Evolutionary conservation across 2,329 filamentous ascomycete genomes (phyloP).

Genomic region (Chalaropsis ovoidea): DNA sequence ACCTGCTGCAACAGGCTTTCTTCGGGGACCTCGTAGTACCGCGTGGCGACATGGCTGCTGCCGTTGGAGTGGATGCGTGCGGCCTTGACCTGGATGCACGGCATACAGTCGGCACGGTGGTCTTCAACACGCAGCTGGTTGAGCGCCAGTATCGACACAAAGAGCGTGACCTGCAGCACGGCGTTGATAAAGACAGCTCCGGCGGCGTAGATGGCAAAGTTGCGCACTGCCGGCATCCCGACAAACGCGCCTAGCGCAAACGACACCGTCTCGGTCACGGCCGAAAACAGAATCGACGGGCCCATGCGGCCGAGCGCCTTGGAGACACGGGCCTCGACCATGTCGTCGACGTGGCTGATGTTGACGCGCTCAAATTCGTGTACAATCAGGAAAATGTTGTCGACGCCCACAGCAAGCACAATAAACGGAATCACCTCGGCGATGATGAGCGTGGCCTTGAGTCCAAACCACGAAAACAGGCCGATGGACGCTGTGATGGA

Average conservation of each 20-base stretch:
- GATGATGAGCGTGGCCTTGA: constrained; percentile 95
- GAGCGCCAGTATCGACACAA: constrained; percentile 78
- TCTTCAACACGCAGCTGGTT: constrained; percentile 89
- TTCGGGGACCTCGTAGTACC: constrained; percentile 64
- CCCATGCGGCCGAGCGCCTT: constrained; percentile 92
- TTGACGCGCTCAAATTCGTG: constrained; percentile 97
- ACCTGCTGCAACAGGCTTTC: constrained; percentile 77
- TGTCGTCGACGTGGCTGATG: constrained; percentile 76
- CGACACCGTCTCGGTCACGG: constrained; percentile 85
- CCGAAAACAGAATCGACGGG: constrained; percentile 89
- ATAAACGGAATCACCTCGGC: constrained; percentile 98
- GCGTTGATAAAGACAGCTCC: constrained; percentile 97
- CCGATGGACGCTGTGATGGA: constrained; percentile 93
- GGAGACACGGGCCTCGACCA: constrained; percentile 75
- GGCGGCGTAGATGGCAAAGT: constrained; percentile 93
- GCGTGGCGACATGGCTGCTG: constrained; percentile 36
- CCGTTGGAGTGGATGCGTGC: constrained; percentile 56
- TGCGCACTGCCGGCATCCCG: constrained; percentile 94
- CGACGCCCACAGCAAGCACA: constrained; percentile 88
- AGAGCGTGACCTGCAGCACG: constrained; percentile 93
- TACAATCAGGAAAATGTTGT: constrained; percentile 98
- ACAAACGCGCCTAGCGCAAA: constrained; percentile 90
- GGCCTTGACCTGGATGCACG: constrained; percentile 71
- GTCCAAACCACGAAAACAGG: constrained; percentile 78
- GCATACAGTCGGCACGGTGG: constrained; percentile 81